A percentile compares a stretch with the other conserved stretches of the same genome.
phyloP scores from a whole-genome alignment of 306 rosid genomes.

The Vicia villosa region DNA sequence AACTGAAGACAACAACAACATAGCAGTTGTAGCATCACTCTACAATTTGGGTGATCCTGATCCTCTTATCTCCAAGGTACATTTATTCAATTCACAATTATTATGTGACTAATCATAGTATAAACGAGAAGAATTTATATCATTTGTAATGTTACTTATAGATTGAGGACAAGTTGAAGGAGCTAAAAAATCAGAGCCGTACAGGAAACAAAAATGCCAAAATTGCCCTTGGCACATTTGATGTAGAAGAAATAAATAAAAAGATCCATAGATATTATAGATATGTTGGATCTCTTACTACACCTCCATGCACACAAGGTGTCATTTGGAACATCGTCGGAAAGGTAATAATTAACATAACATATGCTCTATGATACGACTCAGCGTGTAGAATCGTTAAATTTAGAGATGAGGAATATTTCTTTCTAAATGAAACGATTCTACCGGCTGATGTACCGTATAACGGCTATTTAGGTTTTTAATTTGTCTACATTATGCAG shows the following conservation, averaged over 20 bases:
- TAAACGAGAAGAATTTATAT: not conserved
- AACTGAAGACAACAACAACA: constrained; percentile 43
- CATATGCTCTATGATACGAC: too few species aligned
- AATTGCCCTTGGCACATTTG: constrained; percentile 49
- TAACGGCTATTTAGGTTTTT: not conserved
- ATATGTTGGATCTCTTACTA: constrained; percentile 81
- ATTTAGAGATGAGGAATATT: not conserved
- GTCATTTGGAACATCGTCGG: constrained; percentile 74
- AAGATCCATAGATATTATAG: constrained; percentile 54
- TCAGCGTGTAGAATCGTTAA: not conserved
- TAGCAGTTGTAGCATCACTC: constrained; percentile 62
- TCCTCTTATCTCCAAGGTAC: constrained; percentile 58
- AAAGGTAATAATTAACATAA: constrained; percentile 46
- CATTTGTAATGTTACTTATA: constrained; percentile 25
- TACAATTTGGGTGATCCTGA: constrained; percentile 61
- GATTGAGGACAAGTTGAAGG: constrained; percentile 55
- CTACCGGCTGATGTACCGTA: not conserved
- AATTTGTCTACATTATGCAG: constrained; percentile 27
- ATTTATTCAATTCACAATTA: not conserved
- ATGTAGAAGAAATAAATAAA: constrained; percentile 41
- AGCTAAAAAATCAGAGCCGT: constrained; percentile 39
- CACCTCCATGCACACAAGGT: constrained; percentile 83
- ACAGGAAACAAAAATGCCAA: constrained; percentile 41
- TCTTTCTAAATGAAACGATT: not conserved
- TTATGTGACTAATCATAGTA: not conserved